phyloP scores from a whole-genome alignment of 352 stramenopile genomes.

The Globisporangium polare region DNA sequence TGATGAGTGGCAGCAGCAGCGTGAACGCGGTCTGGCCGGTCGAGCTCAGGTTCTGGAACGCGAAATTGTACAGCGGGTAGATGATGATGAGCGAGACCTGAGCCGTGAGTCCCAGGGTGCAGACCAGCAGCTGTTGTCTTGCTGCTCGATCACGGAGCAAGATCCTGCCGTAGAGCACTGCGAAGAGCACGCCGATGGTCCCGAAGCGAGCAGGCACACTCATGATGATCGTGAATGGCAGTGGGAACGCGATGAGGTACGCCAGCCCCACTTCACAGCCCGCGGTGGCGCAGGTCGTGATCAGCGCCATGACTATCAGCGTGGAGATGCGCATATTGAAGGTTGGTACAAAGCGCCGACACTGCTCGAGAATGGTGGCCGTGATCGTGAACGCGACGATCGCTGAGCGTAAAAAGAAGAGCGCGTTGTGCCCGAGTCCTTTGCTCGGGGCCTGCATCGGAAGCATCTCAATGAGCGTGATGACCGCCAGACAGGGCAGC shows the following conservation, averaged over 20 bases:
- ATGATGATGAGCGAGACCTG: constrained; percentile 21
- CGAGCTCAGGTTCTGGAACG: constrained; percentile 13
- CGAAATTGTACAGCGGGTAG: constrained; percentile 23
- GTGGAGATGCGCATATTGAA: constrained; percentile 4
- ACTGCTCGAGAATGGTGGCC: constrained; percentile 20
- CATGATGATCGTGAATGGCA: constrained; percentile 27
- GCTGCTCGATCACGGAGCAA: not conserved
- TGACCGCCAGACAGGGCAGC: constrained; percentile 14
- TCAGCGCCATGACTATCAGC: constrained; percentile 12
- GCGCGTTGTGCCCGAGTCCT: constrained; percentile 14
- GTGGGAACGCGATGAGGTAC: constrained; percentile 19
- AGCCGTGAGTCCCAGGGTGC: not conserved
- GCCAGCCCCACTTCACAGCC: constrained; percentile 12
- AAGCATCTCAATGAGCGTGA: constrained; percentile 20
- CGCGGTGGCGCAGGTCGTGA: constrained; percentile 10
- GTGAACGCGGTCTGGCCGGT: constrained; percentile 13
- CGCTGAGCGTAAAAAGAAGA: constrained; percentile 20
- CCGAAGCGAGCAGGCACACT: not conserved
- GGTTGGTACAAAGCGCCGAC: constrained; percentile 15
- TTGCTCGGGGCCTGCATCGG: constrained; percentile 15
- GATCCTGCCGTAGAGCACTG: not conserved
- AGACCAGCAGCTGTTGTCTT: constrained; percentile 14
- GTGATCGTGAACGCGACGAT: constrained; percentile 18
- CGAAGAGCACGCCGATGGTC: not conserved
- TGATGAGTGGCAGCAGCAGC: constrained; percentile 19